Evolutionary conservation across 352 stramenopile species (phyloP).

Genomic region (Thalassiosira mediterranea): DNA sequence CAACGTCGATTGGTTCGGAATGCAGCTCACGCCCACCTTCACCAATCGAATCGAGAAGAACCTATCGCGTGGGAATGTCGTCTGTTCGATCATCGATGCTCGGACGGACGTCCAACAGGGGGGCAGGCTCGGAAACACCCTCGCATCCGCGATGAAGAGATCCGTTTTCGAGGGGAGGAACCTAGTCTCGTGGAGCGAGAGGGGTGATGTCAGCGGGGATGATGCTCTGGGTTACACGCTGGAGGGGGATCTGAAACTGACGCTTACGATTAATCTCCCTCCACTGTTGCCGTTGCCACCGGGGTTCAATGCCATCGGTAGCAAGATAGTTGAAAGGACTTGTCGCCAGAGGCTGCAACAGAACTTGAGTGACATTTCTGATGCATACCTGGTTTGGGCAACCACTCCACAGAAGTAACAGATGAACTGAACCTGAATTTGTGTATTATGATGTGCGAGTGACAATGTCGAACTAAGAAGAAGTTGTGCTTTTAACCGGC

Average conservation of each 20-base stretch:
- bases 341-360: conserved; percentile 37
- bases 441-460: not conserved
- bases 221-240: conserved; percentile 17
- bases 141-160: conserved; percentile 41
- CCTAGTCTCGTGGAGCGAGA: conserved; percentile 36
- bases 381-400: conserved; percentile 49
- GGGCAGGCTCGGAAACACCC: conserved; percentile 30
- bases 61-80: not conserved
- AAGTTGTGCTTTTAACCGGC: too few relatives aligned
- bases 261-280: conserved; percentile 49
- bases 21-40: conserved; percentile 54
- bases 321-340: conserved; percentile 54
- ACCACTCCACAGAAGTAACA: conserved; percentile 5
- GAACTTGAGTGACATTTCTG: conserved; percentile 35
- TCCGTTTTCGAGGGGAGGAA: conserved; percentile 44
- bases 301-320: conserved; percentile 61
- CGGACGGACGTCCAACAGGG: conserved; percentile 37
- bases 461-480: not conserved
- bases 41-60: conserved; percentile 44
- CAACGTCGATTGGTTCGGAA: conserved; percentile 54
- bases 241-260: conserved; percentile 46
- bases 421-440: not conserved
- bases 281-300: conserved; percentile 50
- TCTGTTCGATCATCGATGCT: conserved; percentile 43
- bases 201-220: conserved; percentile 2